Base-by-base conservation (phyloP, 495 filamentous ascomycete genomes). In the Glonium stellatum region DNA sequence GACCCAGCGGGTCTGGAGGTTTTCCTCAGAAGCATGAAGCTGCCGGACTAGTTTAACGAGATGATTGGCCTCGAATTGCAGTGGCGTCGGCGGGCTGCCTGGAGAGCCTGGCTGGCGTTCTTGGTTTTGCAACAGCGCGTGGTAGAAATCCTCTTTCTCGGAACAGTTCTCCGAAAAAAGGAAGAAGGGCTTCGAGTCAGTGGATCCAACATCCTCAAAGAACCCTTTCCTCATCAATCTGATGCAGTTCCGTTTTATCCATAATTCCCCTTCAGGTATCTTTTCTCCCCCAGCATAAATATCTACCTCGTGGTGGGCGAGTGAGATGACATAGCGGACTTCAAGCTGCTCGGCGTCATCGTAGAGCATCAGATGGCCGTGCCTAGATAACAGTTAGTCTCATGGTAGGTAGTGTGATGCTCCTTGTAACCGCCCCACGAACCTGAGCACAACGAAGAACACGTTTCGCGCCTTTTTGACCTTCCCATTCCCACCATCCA, bases 81-180 rank as follows among this genome's bases (percentile, higher is more conserved):
- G 82, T 15, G 87, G 87, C 35, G 79, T 78, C 6, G 92, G 91
- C 0, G 85, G 81, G 12, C 76, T 77, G 51, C 82, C 77, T 19
- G 77, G 72, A 6, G 78, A 74, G 44, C 81, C 73, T 55, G 80
- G 75, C 21, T 79, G 77, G 65, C 83, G 84, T 51, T 89, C 84
- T 68, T 95, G 89, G 61, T 91, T 93, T 60, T 87, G 82, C 15
- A 98, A 79, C 63, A 98, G 79, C 19, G 92, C 88, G 71, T 95
- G 89, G 71, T 98, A 98, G 76, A 98, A 97, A 64, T 98, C 93
- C 70, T 98, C 93, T 73, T 98, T 97, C 21, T 92, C 88, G 0
- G 90, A 95, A 66, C 88, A 86, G 62, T 95, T 95, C 53, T 96
- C 89, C 0, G 90, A 95, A 72, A 97, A 98, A 0, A 98, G 74